Evolutionary conservation across 1,139 yeast genomes (phyloP).

Genomic region (Hyphopichia khmerensis): DNA sequence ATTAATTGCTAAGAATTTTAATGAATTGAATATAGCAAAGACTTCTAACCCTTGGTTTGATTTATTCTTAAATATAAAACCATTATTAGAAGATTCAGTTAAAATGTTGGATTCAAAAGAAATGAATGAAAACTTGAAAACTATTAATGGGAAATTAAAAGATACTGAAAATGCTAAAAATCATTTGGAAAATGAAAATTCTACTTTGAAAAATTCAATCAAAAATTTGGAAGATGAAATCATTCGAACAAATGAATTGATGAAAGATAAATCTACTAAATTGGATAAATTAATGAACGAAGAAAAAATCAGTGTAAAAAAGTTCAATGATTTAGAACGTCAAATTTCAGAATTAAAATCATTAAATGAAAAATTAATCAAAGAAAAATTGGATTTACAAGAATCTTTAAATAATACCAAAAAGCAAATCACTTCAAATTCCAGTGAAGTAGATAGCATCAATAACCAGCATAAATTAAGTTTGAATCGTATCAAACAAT

Average conservation of each 20-base stretch:
- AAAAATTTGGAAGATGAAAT: constrained; percentile 49
- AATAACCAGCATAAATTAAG: constrained; percentile 14
- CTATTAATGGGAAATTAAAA: constrained; percentile 35
- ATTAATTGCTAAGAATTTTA: constrained; percentile 63
- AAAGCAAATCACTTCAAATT: constrained; percentile 2
- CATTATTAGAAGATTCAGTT: constrained; percentile 66
- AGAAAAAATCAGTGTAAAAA: constrained; percentile 12
- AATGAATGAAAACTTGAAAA: constrained; percentile 50
- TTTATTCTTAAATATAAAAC: constrained; percentile 69
- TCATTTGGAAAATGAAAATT: constrained; percentile 49
- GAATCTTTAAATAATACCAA: constrained; percentile 12
- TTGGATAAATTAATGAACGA: constrained; percentile 24
- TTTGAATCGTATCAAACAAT: constrained; percentile 7
- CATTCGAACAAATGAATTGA: constrained; percentile 22
- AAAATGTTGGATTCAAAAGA: constrained; percentile 56
- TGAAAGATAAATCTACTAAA: constrained; percentile 26
- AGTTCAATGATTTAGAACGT: constrained; percentile 3
- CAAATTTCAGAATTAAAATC: constrained; percentile 14
- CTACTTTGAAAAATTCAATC: constrained; percentile 43
- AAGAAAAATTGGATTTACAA: constrained; percentile 16
- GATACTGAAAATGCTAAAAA: constrained; percentile 43
- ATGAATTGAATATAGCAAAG: constrained; percentile 50
- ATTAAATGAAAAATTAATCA: constrained; percentile 14
- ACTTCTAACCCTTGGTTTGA: constrained; percentile 76
- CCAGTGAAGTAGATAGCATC: constrained; percentile 15